These are phyloP conservation scores for Colletotrichum lupini DNA, from an alignment of 2,329 filamentous ascomycete species.

Conservation along the genomic window DNA sequence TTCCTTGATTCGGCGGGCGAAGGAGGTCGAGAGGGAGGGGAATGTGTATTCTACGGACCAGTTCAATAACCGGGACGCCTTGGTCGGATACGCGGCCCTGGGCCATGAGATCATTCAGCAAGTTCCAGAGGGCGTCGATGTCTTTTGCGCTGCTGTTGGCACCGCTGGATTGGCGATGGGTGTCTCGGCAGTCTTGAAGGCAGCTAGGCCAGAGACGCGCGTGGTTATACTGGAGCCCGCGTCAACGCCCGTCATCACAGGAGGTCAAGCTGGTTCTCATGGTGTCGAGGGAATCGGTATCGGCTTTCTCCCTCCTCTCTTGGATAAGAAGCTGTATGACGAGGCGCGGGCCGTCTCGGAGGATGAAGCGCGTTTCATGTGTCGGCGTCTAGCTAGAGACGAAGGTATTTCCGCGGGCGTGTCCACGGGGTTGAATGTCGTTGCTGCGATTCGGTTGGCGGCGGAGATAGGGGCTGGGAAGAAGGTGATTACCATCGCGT, in stretches of 20 bases:
- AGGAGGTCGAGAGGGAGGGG: not conserved
- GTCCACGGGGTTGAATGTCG: not conserved
- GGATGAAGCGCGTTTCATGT: conserved; percentile 16
- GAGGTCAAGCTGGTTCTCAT: not conserved
- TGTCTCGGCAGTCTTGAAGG: conserved; percentile 12
- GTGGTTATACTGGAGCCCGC: conserved; percentile 17
- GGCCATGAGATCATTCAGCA: conserved; percentile 8
- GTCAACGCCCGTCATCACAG: not conserved
- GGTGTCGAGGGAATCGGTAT: conserved; percentile 11
- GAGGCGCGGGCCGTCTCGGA: conserved; percentile 12
- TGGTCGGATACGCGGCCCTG: conserved; percentile 27
- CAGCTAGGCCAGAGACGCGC: not conserved
- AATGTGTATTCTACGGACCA: conserved; percentile 21
- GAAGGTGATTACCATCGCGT: conserved; percentile 15
- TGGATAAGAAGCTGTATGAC: conserved; percentile 17
- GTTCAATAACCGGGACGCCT: conserved; percentile 27
- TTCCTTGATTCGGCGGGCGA: not conserved
- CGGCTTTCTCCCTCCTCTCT: conserved; percentile 1
- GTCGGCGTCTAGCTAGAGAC: conserved; percentile 12
- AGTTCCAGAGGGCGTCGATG: conserved; percentile 25
- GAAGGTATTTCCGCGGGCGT: conserved; percentile 21
- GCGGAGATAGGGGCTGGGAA: conserved; percentile 20
- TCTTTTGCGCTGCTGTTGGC: conserved; percentile 33
- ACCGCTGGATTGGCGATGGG: conserved; percentile 32
- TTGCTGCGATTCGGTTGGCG: not conserved